These are phyloP conservation scores for Trematosphaeria pertusa DNA, from an alignment of 2,329 filamentous ascomycete species.

Conservation along the genomic window DNA sequence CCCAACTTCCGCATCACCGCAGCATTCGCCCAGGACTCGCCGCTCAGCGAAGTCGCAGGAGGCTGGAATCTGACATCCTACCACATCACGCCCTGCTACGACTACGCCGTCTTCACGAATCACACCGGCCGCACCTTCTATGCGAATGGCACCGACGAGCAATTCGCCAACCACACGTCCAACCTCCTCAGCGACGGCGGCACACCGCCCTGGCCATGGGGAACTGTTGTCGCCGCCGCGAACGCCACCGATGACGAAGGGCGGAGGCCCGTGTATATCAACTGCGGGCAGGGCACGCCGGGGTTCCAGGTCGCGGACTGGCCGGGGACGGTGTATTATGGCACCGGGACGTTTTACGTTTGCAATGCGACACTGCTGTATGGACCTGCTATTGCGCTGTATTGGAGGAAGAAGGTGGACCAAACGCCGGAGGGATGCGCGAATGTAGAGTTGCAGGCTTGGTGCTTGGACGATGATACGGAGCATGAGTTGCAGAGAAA, in stretches of 20 bases:
- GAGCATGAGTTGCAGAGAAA: conserved; percentile 11
- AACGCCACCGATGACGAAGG: conserved; percentile 7
- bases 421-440: conserved; percentile 9
- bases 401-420: conserved; percentile 6
- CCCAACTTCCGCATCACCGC: conserved; percentile 14
- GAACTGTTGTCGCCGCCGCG: not conserved
- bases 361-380: conserved; percentile 14
- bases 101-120: conserved; percentile 13
- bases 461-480: conserved; percentile 12
- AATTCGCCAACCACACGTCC: conserved; percentile 3
- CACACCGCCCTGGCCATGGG: conserved; percentile 14
- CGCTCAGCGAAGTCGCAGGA: conserved; percentile 2
- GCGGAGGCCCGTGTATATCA: conserved; percentile 8
- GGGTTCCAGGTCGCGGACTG: conserved; percentile 7
- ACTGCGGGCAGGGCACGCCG: conserved; percentile 7
- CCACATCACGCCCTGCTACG: conserved; percentile 10
- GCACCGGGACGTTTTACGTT: conserved; percentile 13
- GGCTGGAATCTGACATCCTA: conserved; percentile 17
- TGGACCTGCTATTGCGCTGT: conserved; percentile 12
- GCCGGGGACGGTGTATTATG: conserved; percentile 9
- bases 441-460: conserved; percentile 11
- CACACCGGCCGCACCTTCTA: conserved; percentile 12
- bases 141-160: conserved; percentile 12
- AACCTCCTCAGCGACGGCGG: conserved; percentile 13
- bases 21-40: not conserved